Evolutionary conservation across 768 basidiomycete species (phyloP).

Genomic region (Lepiota brunneoincarnata): DNA sequence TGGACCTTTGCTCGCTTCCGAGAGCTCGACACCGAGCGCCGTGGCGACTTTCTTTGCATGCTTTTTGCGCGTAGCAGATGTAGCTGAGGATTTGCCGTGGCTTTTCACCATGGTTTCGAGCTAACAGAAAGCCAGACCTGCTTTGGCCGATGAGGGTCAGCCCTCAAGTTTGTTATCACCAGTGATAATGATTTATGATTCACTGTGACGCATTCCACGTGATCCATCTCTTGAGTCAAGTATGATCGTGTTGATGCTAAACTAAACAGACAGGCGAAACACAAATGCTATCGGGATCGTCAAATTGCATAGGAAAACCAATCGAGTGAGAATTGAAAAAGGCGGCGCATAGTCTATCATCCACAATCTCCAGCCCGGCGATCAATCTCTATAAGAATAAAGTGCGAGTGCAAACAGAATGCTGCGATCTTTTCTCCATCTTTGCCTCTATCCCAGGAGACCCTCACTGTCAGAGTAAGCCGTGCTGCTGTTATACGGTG

Average conservation of each 20-base stretch:
- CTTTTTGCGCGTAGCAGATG: conserved; percentile 88
- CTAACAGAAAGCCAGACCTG: too few species aligned
- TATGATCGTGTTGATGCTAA: too few species aligned
- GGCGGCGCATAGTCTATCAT: neutral
- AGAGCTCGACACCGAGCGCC: conserved; percentile 30
- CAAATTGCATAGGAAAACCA: too few species aligned
- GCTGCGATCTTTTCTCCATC: neutral
- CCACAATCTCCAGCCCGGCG: neutral
- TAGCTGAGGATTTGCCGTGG: conserved; percentile 70
- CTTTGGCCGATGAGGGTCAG: too few species aligned
- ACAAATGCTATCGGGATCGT: too few species aligned
- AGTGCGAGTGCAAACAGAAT: neutral
- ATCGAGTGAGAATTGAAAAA: too few species aligned
- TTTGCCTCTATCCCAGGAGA: conserved; percentile 31
- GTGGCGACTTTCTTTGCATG: conserved; percentile 83
- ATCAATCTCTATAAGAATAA: neutral
- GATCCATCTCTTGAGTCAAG: neutral
- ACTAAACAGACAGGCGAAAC: too few species aligned
- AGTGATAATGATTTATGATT: neutral
- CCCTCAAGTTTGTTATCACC: neutral
- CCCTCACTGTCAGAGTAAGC: conserved; percentile 60
- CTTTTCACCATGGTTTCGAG: conserved; percentile 3
- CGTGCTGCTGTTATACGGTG: conserved; percentile 51
- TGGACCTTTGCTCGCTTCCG: conserved; percentile 14
- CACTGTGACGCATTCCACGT: conserved; percentile 2